Percentiles rank a stretch among this genome's conserved stretches.
phyloP scores from a whole-genome alignment of 495 filamentous ascomycete species.

The Penicillium tannophilum region DNA sequence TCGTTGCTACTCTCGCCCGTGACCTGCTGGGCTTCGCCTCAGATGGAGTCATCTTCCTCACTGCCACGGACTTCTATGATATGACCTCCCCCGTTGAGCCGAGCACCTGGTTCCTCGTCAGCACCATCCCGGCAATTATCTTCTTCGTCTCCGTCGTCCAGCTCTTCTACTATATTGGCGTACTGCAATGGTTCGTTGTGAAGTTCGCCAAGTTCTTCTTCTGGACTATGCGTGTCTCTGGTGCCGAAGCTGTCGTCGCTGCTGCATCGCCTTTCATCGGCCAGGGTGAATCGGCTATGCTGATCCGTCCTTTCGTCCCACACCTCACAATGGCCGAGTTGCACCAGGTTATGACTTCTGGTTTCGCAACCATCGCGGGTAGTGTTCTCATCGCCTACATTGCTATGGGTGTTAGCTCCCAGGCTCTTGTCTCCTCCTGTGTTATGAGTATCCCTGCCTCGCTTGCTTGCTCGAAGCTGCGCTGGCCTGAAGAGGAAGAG shows the following conservation, averaged over 20 bases:
- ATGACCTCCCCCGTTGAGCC: conserved; percentile 23
- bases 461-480: conserved; percentile 82
- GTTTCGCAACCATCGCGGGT: conserved; percentile 68
- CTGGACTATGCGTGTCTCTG: conserved; percentile 87
- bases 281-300: conserved; percentile 90
- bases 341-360: conserved; percentile 87
- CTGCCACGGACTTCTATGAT: conserved; percentile 41
- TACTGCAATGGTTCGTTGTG: conserved; percentile 82
- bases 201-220: conserved; percentile 92
- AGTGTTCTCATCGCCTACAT: conserved; percentile 82
- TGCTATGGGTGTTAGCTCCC: conserved; percentile 73
- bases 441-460: conserved; percentile 94
- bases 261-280: conserved; percentile 95
- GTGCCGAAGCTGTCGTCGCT: conserved; percentile 87
- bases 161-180: conserved; percentile 72
- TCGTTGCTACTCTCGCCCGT: conserved; percentile 71
- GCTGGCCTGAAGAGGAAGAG: conserved; percentile 85
- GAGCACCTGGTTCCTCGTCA: conserved; percentile 65
- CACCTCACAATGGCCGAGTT: conserved; percentile 83
- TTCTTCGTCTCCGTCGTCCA: conserved; percentile 91
- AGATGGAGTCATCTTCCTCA: conserved; percentile 73
- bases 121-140: conserved; percentile 79
- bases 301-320: conserved; percentile 82
- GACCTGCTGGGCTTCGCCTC: conserved; percentile 70
- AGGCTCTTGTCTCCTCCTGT: conserved; percentile 82